These are phyloP conservation scores for Suillus spraguei DNA, from an alignment of 768 basidiomycete species.

Conservation along the genomic window DNA sequence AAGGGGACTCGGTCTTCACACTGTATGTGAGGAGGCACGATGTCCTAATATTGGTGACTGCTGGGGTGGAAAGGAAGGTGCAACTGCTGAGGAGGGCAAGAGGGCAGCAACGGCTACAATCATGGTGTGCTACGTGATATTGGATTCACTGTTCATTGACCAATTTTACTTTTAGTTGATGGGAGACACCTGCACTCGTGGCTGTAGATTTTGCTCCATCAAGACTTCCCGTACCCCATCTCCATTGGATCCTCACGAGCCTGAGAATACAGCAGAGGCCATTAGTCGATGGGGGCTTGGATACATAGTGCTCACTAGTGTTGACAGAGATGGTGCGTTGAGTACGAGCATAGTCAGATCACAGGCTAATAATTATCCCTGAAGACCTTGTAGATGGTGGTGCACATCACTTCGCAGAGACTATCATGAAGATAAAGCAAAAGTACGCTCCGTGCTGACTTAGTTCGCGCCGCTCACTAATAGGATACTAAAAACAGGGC, in stretches of 20 bases:
- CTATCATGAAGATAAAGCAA: constrained; percentile 92
- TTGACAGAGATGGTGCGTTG: constrained; percentile 89
- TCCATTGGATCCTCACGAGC: constrained; percentile 94
- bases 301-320: constrained; percentile 96
- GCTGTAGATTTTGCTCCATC: constrained; percentile 96
- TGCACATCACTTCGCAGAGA: constrained; percentile 92
- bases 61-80: constrained; percentile 85
- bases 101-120: constrained; percentile 95
- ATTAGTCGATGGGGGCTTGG: constrained; percentile 98
- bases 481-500: constrained; percentile 53
- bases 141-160: constrained; percentile 7
- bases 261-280: constrained; percentile 97
- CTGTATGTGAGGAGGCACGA: constrained; percentile 97
- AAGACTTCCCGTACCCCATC: constrained; percentile 90
- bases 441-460: constrained; percentile 54
- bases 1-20: constrained; percentile 87
- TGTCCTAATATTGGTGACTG: constrained; percentile 99
- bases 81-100: constrained; percentile 69
- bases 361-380: neutral
- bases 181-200: constrained; percentile 99
- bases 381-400: constrained; percentile 92
- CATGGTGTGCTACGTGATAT: constrained; percentile 63
- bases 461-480: neutral
- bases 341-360: neutral
- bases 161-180: constrained; percentile 65